Evolutionary conservation across 2,329 filamentous ascomycete species (phyloP).

Genomic region (Metarhizium humberi): DNA sequence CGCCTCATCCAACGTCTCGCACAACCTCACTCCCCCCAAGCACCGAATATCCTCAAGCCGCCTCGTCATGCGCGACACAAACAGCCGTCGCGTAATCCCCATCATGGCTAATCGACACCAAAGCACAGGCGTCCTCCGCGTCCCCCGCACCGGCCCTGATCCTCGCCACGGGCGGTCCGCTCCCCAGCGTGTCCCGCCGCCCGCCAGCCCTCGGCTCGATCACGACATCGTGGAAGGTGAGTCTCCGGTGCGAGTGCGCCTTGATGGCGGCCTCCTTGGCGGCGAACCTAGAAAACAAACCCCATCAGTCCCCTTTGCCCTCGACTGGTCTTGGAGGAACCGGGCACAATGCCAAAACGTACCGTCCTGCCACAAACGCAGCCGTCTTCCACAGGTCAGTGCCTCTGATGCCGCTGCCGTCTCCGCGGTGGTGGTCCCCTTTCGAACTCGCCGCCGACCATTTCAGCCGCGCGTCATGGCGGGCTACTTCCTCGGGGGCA

Average conservation of each 20-base stretch:
- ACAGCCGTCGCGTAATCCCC: slow-evolving; percentile 69
- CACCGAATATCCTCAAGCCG: too few species aligned
- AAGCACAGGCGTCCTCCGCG: slow-evolving; percentile 43
- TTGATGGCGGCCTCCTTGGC: slow-evolving; percentile 71
- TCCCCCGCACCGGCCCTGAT: slow-evolving; percentile 22
- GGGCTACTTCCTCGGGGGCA: slow-evolving; percentile 22
- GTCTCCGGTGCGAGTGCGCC: slow-evolving; percentile 49
- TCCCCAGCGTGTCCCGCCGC: slow-evolving; percentile 19
- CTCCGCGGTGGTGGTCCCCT: not conserved
- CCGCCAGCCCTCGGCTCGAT: slow-evolving; percentile 24
- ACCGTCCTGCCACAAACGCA: slow-evolving; percentile 27
- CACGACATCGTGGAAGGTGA: slow-evolving; percentile 54
- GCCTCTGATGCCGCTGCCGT: not conserved
- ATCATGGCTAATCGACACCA: slow-evolving; percentile 81
- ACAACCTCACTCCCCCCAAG: not conserved
- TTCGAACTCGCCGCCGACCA: not conserved
- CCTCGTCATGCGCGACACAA: slow-evolving; percentile 40
- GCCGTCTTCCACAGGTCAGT: slow-evolving; percentile 23
- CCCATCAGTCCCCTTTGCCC: not conserved
- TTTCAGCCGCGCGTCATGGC: slow-evolving; percentile 13
- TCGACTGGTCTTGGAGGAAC: not conserved
- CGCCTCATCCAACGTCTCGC: too few species aligned
- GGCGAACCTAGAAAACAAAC: slow-evolving; percentile 42
- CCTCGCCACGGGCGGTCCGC: slow-evolving; percentile 35
- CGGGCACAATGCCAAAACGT: not conserved